Evolutionary conservation across 192 early-diverging fungal species (phyloP), one percentile per base, ranked within the genome.

Genomic region (Coemansia sp.): DNA sequence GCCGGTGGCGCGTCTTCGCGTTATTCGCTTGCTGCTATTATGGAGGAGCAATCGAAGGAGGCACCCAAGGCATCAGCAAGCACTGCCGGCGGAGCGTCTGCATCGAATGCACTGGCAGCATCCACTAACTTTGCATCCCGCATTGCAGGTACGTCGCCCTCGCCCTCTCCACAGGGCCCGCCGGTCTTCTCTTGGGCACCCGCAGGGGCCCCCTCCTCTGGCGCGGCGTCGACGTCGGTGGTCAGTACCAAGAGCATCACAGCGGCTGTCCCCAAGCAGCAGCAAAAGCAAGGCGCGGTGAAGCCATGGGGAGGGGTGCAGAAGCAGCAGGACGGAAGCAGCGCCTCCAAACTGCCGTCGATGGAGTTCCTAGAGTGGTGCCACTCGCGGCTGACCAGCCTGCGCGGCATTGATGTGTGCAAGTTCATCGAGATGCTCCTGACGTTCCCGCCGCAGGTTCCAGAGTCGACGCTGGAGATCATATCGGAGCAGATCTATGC

Each of bases 391-490:
- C 72, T 92, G 37, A 83, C 81, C 64, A 84, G 81, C 45, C 73
- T 88, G 8, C 85, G 83, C 52, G 83, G 85, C 62, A 83, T 84
- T 50, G 50, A 68, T 77, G 68, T 75, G 11, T 85, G 87, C 48
- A 90, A 92, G 50, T 91, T 91, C 54, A 85, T 92, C 53, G 79
- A 86, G 65, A 87, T 92, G 83, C 72, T 92, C 38, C 67, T 92
- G 47, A 84, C 88, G 6, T 92, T 92, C 76, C 87, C 88, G 2
- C 55, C 87, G 47, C 83, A 90, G 64, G 73, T 75, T 7, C 76
- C 85, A 34, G 82, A 86, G 5, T 74, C 79, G 25, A 85, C 88
- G 4, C 67, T 88, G 13, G 89, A 91, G 57, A 91, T 91, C 44
- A 91, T 92, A 38, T 82, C 87, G 29, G 91, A 91, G 61, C 84